Evolutionary conservation across 2,329 filamentous ascomycete genomes (phyloP).

Genomic region (Zymoseptoria ardabiliae): DNA sequence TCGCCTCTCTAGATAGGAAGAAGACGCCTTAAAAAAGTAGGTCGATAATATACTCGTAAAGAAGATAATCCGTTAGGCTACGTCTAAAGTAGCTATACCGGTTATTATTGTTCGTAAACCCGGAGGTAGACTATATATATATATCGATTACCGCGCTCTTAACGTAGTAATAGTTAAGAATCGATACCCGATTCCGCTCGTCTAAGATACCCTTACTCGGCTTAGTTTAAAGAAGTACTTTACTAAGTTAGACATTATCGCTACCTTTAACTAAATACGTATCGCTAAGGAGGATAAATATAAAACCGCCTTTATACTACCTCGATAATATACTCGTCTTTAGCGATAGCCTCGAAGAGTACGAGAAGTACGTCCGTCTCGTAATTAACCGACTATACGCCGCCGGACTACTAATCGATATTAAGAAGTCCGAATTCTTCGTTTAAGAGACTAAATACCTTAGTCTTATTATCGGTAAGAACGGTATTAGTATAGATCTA

Average conservation of each 20-base stretch:
- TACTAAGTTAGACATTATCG: conserved; percentile 2
- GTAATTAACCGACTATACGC: too few species aligned
- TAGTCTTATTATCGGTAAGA: too few species aligned
- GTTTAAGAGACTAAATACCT: too few species aligned
- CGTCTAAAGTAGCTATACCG: not conserved
- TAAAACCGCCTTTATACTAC: too few species aligned
- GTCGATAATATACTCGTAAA: not conserved
- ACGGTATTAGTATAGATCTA: too few species aligned
- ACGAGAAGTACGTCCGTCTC: conserved; percentile 18
- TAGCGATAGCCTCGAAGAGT: not conserved
- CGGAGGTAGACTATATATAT: not conserved
- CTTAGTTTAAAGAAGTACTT: conserved; percentile 1
- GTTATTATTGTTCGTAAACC: conserved; percentile 3
- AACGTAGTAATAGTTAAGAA: conserved; percentile 2
- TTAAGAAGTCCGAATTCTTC: too few species aligned
- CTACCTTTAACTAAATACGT: not conserved
- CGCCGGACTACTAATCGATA: too few species aligned
- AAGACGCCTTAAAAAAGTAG: not conserved
- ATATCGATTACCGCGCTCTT: not conserved
- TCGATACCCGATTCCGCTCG: conserved; percentile 1
- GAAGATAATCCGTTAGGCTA: not conserved
- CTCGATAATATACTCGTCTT: conserved; percentile 4
- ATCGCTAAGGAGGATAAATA: too few species aligned
- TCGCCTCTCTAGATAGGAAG: not conserved
- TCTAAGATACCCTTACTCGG: conserved; percentile 1